Conservation (phyloP, 2,329 filamentous ascomycete genomes). For the Apiospora malaysiana region DNA sequence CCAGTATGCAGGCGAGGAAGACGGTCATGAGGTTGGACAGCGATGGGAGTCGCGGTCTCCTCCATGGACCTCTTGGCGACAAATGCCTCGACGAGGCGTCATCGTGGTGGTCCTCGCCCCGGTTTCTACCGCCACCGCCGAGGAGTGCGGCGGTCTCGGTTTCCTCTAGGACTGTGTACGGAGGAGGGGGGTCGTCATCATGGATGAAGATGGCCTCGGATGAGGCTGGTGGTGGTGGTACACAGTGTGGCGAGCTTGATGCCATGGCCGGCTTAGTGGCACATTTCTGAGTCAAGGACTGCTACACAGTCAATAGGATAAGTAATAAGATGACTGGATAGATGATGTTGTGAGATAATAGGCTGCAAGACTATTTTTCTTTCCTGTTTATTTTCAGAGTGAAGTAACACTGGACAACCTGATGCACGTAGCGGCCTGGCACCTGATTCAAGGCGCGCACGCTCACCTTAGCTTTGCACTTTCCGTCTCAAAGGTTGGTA, state of each 20-base stretch:
- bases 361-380: not conserved
- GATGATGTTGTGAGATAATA: not conserved
- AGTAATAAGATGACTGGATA: not conserved
- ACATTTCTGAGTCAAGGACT: not conserved
- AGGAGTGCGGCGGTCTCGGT: not conserved
- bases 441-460: no score
- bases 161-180: not conserved
- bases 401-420: no score
- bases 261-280: not conserved
- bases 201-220: not conserved
- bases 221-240: constrained; percentile 7
- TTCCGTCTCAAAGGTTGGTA: no score
- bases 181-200: constrained; percentile 9
- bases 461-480: no score
- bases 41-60: not conserved
- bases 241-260: not conserved
- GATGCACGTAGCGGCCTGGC: no score
- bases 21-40: constrained; percentile 16
- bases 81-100: not conserved
- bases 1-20: not conserved
- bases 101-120: not conserved
- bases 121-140: not conserved
- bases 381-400: not conserved
- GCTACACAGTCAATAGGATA: not conserved
- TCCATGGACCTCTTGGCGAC: not conserved